These are phyloP conservation scores for Jatropha podagrica DNA, from an alignment of 441 rosid genomes.

Conservation along the genomic window DNA sequence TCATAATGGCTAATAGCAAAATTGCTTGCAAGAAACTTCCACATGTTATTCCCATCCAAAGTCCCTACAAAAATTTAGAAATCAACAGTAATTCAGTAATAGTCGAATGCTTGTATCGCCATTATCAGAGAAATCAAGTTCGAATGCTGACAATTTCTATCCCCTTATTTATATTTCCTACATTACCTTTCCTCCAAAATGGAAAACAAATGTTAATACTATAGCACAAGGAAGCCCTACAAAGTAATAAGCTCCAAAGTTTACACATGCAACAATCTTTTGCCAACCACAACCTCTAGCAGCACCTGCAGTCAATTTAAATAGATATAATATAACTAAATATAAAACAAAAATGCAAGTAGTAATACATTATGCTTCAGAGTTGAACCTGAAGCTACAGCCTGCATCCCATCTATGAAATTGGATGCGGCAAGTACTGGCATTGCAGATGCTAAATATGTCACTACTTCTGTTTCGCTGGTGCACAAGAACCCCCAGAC, in stretches of 20 bases:
- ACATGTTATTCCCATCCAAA: conserved; percentile 41
- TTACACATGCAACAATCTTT: conserved; percentile 46
- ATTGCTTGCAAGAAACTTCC: conserved; percentile 35
- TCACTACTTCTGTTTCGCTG: conserved; percentile 27
- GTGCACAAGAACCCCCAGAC: conserved; percentile 38
- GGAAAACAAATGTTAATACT: conserved; percentile 44
- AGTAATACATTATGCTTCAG: neutral
- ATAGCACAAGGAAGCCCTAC: conserved; percentile 50
- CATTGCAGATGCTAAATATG: conserved; percentile 34
- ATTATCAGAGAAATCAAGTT: too few species aligned
- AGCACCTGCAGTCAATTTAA: conserved; percentile 33
- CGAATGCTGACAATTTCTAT: too few species aligned
- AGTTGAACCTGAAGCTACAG: conserved; percentile 52
- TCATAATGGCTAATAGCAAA: conserved; percentile 26
- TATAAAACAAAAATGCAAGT: neutral
- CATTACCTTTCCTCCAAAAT: conserved; percentile 41
- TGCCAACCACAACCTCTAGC: conserved; percentile 81
- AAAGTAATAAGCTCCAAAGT: conserved; percentile 53
- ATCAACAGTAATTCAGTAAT: neutral
- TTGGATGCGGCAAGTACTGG: conserved; percentile 51
- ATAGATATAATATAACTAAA: neutral
- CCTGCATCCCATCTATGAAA: conserved; percentile 56
- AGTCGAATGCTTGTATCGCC: too few species aligned
- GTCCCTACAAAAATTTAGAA: conserved; percentile 27
- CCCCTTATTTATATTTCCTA: too few species aligned